phyloP scores from a whole-genome alignment of 345 rosid genomes.

The Salix udensis region DNA sequence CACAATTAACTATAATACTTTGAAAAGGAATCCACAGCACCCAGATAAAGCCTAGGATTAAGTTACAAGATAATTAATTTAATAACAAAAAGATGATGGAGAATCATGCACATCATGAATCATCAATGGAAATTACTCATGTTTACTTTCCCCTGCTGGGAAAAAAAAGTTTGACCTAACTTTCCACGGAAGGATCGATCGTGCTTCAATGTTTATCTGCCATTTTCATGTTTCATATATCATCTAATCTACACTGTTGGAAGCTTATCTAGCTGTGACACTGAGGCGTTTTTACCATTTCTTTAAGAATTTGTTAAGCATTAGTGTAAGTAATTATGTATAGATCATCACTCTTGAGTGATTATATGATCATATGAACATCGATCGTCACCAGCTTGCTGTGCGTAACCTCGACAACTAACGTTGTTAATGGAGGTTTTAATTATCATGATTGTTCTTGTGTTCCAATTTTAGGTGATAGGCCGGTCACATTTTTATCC shows the following conservation, averaged over 20 bases:
- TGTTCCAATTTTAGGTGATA: not conserved
- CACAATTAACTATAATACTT: constrained; percentile 27
- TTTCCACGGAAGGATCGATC: constrained; percentile 3
- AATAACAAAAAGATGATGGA: constrained; percentile 30
- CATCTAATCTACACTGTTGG: constrained; percentile 15
- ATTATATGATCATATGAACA: not conserved
- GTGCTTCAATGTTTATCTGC: not conserved
- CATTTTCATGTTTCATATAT: not conserved
- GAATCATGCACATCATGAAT: constrained; percentile 56
- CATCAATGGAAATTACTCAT: constrained; percentile 34
- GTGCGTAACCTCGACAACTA: not conserved
- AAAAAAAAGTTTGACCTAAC: constrained; percentile 33
- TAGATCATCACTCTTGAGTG: not conserved
- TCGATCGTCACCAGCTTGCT: not conserved
- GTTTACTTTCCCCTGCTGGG: constrained; percentile 22
- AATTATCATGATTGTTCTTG: not conserved
- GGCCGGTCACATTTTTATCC: no score
- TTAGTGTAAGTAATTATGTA: not conserved
- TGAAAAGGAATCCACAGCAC: constrained; percentile 42
- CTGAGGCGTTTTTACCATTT: not conserved
- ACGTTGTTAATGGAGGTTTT: constrained; percentile 1
- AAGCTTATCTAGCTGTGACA: not conserved
- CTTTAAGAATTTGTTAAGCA: constrained; percentile 7
- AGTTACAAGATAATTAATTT: constrained; percentile 19
- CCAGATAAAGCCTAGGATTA: constrained; percentile 24